Conservation (phyloP, 2,329 filamentous ascomycete species). For the Dryadomyces quercus-mongolicae region DNA sequence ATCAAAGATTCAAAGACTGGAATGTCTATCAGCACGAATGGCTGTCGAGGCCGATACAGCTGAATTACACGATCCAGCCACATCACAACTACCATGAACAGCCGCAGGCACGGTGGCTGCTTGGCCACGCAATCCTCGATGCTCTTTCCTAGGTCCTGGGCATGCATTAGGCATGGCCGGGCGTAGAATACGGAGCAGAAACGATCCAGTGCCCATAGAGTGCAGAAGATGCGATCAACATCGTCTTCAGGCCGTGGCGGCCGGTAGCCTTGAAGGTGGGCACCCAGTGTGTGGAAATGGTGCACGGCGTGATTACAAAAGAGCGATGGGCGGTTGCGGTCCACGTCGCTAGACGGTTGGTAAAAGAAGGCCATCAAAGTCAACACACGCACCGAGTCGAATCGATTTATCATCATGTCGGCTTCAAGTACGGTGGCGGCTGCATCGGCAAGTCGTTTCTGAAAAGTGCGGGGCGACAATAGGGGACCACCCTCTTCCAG, state of each 20-base stretch:
- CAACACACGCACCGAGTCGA: constrained; percentile 41
- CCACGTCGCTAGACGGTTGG: constrained; percentile 40
- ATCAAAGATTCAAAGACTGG: constrained; percentile 47
- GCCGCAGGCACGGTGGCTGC: constrained; percentile 41
- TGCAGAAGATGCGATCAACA: constrained; percentile 41
- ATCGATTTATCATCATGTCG: constrained; percentile 39
- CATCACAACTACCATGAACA: constrained; percentile 41
- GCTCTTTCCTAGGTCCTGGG: constrained; percentile 44
- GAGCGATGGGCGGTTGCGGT: constrained; percentile 41
- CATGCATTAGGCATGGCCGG: constrained; percentile 46
- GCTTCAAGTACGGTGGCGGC: constrained; percentile 38
- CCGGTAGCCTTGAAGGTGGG: constrained; percentile 33
- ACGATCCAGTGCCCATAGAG: constrained; percentile 48
- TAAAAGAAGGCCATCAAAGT: constrained; percentile 45
- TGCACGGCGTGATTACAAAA: constrained; percentile 42
- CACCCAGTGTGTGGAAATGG: constrained; percentile 42
- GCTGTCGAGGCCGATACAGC: constrained; percentile 44
- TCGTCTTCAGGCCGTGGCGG: constrained; percentile 24
- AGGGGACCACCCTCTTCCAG: constrained; percentile 26
- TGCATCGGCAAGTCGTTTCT: constrained; percentile 33
- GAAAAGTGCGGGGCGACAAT: constrained; percentile 34
- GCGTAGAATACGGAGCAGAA: constrained; percentile 49
- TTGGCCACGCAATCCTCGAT: constrained; percentile 36
- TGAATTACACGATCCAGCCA: constrained; percentile 47
- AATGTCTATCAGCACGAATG: constrained; percentile 36